phyloP scores from a whole-genome alignment of 768 basidiomycete species.

The Psilocybe cubensis region DNA sequence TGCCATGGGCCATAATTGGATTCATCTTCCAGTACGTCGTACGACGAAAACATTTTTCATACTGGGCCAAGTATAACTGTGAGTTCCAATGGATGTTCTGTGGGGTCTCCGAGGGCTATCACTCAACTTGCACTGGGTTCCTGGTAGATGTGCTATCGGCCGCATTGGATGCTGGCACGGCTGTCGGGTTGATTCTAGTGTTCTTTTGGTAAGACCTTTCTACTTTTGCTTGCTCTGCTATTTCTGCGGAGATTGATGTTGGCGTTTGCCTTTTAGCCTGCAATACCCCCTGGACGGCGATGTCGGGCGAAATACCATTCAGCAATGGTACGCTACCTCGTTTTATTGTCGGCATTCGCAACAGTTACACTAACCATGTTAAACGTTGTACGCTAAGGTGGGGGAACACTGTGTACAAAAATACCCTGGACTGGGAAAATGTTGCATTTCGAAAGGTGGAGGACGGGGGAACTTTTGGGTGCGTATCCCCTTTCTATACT shows the following conservation, averaged over 20 bases:
- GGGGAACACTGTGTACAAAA: slow-evolving; percentile 41
- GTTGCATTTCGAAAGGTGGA: slow-evolving; percentile 27
- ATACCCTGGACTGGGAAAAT: slow-evolving; percentile 39
- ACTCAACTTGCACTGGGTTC: background rate
- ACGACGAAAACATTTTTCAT: slow-evolving; percentile 65
- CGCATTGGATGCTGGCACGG: slow-evolving; percentile 75
- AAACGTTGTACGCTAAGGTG: slow-evolving; percentile 30
- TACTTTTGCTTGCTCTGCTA: background rate
- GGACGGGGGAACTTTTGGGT: slow-evolving; percentile 40
- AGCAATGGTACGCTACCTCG: slow-evolving; percentile 33
- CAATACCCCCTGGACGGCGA: slow-evolving; percentile 48
- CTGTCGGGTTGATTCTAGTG: slow-evolving; percentile 65
- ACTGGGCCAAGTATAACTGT: slow-evolving; percentile 85
- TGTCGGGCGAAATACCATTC: slow-evolving; percentile 39
- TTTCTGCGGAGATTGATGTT: background rate
- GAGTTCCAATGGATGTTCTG: slow-evolving; percentile 13
- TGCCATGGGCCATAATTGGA: slow-evolving; percentile 75
- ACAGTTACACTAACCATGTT: background rate
- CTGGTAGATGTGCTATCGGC: slow-evolving; percentile 70
- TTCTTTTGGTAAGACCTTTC: slow-evolving; percentile 59
- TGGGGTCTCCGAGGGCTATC: background rate
- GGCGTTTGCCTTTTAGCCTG: slow-evolving; percentile 28
- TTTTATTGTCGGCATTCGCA: background rate
- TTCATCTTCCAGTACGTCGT: slow-evolving; percentile 82
- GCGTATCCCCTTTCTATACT: background rate